Percentiles rank a stretch among this genome's conserved stretches.
These are phyloP conservation scores for Acorus calamus DNA, from an alignment of 106 monocot species.

Conservation along the genomic window DNA sequence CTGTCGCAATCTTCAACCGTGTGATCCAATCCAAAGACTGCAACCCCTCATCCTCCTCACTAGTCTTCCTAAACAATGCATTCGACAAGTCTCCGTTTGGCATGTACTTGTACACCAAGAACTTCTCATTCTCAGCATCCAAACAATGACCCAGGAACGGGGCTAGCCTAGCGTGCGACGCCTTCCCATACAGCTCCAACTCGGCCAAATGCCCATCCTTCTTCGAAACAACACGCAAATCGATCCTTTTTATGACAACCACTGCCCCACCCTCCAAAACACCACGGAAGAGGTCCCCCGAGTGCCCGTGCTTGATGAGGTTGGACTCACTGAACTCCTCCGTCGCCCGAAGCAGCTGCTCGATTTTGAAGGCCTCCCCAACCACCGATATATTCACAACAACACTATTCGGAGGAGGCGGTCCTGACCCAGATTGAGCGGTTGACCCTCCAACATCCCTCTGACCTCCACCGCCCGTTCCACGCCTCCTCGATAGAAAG, in stretches of 20 bases:
- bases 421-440: conserved; percentile 6
- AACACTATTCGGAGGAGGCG: conserved; percentile 8
- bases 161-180: conserved; percentile 52
- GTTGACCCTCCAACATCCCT: conserved; percentile 6
- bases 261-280: conserved; percentile 35
- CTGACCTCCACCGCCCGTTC: not conserved
- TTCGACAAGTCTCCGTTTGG: conserved; percentile 53
- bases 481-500: no score
- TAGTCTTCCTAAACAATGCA: conserved; percentile 43
- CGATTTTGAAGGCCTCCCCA: conserved; percentile 63
- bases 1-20: conserved; percentile 80
- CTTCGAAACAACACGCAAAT: conserved; percentile 16
- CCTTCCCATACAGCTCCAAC: conserved; percentile 58
- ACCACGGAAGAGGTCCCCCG: conserved; percentile 70
- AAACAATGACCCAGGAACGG: conserved; percentile 66
- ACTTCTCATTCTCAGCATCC: conserved; percentile 65
- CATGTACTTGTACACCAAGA: conserved; percentile 75
- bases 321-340: conserved; percentile 48
- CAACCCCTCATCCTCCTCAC: conserved; percentile 51
- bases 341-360: conserved; percentile 46
- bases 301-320: conserved; percentile 72
- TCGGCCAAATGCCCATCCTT: conserved; percentile 51
- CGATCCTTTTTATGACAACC: conserved; percentile 70
- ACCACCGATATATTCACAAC: conserved; percentile 34
- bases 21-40: conserved; percentile 85